Conservation (phyloP, 306 rosid species). For the Cicer arietinum region DNA sequence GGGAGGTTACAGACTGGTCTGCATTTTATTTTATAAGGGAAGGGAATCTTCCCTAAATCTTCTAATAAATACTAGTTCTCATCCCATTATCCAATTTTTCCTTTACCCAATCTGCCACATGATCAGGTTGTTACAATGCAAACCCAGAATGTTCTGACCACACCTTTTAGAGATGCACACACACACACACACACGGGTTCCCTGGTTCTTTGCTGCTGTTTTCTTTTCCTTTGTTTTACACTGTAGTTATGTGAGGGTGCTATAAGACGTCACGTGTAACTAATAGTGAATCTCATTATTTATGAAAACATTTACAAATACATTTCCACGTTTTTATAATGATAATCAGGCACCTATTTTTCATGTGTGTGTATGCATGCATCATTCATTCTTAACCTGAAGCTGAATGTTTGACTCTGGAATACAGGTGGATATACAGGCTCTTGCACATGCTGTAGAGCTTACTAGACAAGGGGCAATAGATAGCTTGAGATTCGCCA, state of each 20-base stretch:
- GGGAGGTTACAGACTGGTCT: neutral
- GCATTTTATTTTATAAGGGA: neutral
- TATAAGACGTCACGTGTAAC: conserved; percentile 1
- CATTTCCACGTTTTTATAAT: neutral
- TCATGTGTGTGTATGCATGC: conserved; percentile 31
- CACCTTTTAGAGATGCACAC: conserved; percentile 6
- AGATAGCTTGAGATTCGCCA: conserved; percentile 93
- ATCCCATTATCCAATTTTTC: neutral
- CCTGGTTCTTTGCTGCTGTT: neutral
- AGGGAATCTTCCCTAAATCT: neutral
- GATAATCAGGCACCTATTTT: conserved; percentile 11
- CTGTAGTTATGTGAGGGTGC: conserved; percentile 23
- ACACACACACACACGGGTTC: neutral
- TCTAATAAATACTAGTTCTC: neutral
- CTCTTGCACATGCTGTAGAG: conserved; percentile 98
- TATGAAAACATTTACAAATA: conserved; percentile 20
- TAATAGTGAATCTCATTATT: conserved; percentile 27
- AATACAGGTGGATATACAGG: conserved; percentile 96
- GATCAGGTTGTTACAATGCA: conserved; percentile 22
- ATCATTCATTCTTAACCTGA: conserved; percentile 34
- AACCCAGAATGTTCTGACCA: neutral
- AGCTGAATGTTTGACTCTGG: conserved; percentile 40
- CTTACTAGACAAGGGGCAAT: conserved; percentile 98
- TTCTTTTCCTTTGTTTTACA: conserved; percentile 3
- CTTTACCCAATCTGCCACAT: neutral